Evolutionary conservation across 2,329 filamentous ascomycete genomes (phyloP).

Genomic region (Hypomyces rosellus): DNA sequence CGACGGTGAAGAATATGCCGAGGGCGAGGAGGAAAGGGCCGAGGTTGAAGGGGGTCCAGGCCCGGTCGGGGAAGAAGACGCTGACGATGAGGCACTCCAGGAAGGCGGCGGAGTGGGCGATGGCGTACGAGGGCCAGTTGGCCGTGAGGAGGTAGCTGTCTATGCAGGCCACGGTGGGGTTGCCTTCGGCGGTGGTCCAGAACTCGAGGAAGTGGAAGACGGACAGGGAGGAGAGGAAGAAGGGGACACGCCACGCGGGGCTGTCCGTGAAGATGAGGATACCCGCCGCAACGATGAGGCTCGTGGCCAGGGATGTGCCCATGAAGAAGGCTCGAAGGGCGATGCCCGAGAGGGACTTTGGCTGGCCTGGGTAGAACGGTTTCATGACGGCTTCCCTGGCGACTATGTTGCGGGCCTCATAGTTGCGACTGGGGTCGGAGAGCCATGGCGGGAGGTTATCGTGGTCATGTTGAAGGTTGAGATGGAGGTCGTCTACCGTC

Average conservation of each 20-base stretch:
- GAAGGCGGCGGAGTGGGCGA: conserved; percentile 71
- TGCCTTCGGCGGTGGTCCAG: conserved; percentile 80
- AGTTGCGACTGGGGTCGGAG: conserved; percentile 11
- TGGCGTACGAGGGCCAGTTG: conserved; percentile 79
- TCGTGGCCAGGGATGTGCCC: conserved; percentile 37
- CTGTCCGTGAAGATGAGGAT: conserved; percentile 33
- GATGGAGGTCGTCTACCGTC: background rate
- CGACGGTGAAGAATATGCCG: conserved; percentile 56
- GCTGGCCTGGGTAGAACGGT: conserved; percentile 38
- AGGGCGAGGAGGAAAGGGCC: conserved; percentile 39
- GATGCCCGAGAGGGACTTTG: conserved; percentile 54
- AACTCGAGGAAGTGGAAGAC: conserved; percentile 96
- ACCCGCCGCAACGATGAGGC: conserved; percentile 24
- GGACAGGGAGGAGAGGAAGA: conserved; percentile 63
- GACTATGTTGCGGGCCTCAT: background rate
- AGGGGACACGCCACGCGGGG: conserved; percentile 55
- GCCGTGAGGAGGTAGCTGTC: conserved; percentile 75
- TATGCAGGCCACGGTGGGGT: conserved; percentile 65
- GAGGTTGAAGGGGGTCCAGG: conserved; percentile 39
- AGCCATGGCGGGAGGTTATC: conserved; percentile 7
- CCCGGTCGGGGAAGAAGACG: conserved; percentile 46
- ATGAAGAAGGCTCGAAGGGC: conserved; percentile 52
- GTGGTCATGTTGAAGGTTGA: background rate
- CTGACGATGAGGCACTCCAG: conserved; percentile 63
- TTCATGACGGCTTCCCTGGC: conserved; percentile 16